Evolutionary conservation across 1,139 yeast species (phyloP), one percentile per base, ranked within the genome.

Genomic region (Keqinozyma sinolaborantium): DNA sequence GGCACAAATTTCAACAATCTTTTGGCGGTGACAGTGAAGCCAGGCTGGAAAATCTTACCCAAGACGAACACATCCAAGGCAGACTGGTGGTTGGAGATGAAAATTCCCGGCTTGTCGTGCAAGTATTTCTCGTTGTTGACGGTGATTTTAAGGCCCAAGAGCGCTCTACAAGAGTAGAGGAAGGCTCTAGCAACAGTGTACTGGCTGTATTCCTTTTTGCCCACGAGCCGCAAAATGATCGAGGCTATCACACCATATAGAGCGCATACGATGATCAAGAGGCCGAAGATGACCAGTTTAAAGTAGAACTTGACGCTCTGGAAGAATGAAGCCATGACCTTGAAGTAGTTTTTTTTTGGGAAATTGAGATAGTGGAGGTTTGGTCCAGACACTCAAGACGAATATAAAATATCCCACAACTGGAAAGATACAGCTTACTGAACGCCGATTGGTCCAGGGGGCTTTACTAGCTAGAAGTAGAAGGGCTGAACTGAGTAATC

Each of bases 1-100:
- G 99, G 99, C 29, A 86, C 69, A 51, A 77, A 87, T 50, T 84
- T 80, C 49, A 92, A 71, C 4, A 86, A 82, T 53, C 77, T 80
- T 60, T 92, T 92, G 24, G 97, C 94, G 2, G 98, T 92, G 29
- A 94, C 96, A 6, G 94, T 83, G 61, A 90, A 87, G 30, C 87
- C 88, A 25, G 79, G 79, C 34, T 95, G 95, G 69, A 94, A 94
- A 25, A 86, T 58, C 44, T 73, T 77, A 14, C 95, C 97, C 47
- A 92, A 67, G 33, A 90, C 58, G 32, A 83, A 68, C 36, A 92
- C 77, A 54, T 92, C 98, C 44, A 92, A 63, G 23, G 88, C 90
- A 13, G 87, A 78, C 63, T 94, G 99, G 62, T 94, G 99, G 61
- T 94, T 94, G 11, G 95, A 78, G 5, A 94, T 67, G 39, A 86